Percentiles rank a stretch among this genome's conserved stretches.
phyloP scores from a whole-genome alignment of 2,329 filamentous ascomycete species.

The Aspergillus sp. region DNA sequence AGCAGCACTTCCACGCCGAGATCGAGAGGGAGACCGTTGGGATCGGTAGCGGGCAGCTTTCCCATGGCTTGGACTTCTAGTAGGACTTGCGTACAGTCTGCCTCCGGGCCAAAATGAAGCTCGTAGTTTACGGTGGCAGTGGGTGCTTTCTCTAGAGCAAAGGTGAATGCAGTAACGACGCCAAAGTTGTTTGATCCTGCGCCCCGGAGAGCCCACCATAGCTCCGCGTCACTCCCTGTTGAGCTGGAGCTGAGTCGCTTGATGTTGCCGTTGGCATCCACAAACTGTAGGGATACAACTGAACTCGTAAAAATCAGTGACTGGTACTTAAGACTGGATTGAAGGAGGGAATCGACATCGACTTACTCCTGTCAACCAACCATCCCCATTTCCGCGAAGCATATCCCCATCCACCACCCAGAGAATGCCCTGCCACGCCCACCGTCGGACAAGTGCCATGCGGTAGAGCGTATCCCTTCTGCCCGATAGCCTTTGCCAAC shows the following conservation, averaged over 20 bases:
- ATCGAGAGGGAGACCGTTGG: background rate
- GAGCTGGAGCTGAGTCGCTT: constrained; percentile 1
- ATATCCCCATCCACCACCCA: constrained; percentile 8
- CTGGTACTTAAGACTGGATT: background rate
- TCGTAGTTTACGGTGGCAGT: constrained; percentile 6
- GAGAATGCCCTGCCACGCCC: constrained; percentile 2
- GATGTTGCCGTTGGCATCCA: constrained; percentile 1
- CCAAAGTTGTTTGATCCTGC: constrained; percentile 11
- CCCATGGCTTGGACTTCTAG: constrained; percentile 5
- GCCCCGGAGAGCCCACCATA: constrained; percentile 10
- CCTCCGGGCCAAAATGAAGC: constrained; percentile 3
- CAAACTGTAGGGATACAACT: constrained; percentile 6
- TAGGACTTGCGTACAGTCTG: constrained; percentile 6
- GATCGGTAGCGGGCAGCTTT: background rate
- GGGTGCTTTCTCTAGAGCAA: constrained; percentile 3
- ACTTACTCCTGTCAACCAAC: constrained; percentile 8
- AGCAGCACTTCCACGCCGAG: constrained; percentile 3
- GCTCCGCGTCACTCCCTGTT: background rate
- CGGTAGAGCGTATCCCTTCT: constrained; percentile 4
- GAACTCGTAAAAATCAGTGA: background rate
- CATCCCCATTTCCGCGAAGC: constrained; percentile 9
- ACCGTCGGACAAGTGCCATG: constrained; percentile 9
- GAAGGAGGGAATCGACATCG: too few species aligned
- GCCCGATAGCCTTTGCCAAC: constrained; percentile 5
- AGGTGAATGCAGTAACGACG: constrained; percentile 7